Percentiles rank a stretch among this genome's conserved stretches.
Evolutionary conservation across 345 rosid genomes (phyloP).

Genomic region (Pistacia atlantica): DNA sequence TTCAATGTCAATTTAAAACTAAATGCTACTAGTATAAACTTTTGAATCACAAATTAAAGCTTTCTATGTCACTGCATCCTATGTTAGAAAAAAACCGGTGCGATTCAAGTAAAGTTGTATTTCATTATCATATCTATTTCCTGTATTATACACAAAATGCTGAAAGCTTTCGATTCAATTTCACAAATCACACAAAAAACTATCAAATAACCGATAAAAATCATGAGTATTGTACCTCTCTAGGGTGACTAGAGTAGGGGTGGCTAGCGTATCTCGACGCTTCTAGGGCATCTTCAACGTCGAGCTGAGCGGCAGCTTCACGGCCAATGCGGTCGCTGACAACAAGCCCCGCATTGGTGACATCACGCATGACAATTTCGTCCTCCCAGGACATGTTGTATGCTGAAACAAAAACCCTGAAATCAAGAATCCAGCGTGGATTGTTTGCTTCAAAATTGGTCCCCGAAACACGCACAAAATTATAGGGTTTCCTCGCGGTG

Average conservation of each 20-base stretch:
- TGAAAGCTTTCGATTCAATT: background rate
- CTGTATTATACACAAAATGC: background rate
- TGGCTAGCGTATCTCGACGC: slow-evolving; percentile 94
- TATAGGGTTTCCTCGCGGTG: slow-evolving; percentile 26
- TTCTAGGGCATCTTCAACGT: slow-evolving; percentile 89
- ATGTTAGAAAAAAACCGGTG: too few species aligned
- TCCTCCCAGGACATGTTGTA: slow-evolving; percentile 70
- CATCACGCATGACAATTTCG: slow-evolving; percentile 85
- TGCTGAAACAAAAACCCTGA: slow-evolving; percentile 15
- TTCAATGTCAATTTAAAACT: background rate
- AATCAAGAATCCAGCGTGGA: slow-evolving; percentile 24
- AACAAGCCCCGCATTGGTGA: slow-evolving; percentile 70
- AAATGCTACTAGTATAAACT: background rate
- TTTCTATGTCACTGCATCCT: background rate
- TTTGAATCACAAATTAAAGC: too few species aligned
- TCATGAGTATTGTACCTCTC: slow-evolving; percentile 52
- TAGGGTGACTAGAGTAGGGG: slow-evolving; percentile 84
- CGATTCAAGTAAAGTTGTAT: background rate
- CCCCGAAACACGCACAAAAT: background rate
- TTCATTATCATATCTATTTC: background rate
- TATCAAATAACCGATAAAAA: background rate
- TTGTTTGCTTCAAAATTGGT: background rate
- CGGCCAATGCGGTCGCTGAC: slow-evolving; percentile 84
- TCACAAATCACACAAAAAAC: background rate
- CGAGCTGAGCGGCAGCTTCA: slow-evolving; percentile 78